Percentiles rank a stretch among this genome's conserved stretches.
Conservation (phyloP, 768 basidiomycete species). For the Rhodotorula babjevae region DNA sequence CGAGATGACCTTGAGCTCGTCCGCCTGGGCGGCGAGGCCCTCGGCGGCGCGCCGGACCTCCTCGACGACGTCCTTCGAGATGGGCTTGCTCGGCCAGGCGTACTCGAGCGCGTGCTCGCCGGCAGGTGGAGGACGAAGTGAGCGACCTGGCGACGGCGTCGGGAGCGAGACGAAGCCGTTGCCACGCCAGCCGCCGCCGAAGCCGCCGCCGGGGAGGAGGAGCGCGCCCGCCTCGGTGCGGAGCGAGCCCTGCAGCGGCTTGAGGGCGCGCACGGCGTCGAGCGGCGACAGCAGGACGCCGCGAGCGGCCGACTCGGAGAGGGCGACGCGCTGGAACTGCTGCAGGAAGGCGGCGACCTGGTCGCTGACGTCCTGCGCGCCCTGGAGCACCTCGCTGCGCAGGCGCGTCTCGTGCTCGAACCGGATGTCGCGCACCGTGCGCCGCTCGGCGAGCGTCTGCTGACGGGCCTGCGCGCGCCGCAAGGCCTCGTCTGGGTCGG, state of each 20-base stretch:
- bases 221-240: conserved; percentile 55
- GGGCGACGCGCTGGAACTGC: conserved; percentile 19
- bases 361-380: conserved; percentile 21
- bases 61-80: conserved; percentile 17
- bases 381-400: conserved; percentile 23
- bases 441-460: conserved; percentile 14
- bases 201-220: conserved; percentile 74
- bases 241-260: conserved; percentile 17
- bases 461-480: conserved; percentile 20
- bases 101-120: conserved; percentile 5
- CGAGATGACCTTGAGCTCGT: not conserved
- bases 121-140: not conserved
- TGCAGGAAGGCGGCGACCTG: conserved; percentile 19
- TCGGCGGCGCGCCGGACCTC: not conserved
- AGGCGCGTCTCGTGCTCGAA: conserved; percentile 30
- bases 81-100: conserved; percentile 20
- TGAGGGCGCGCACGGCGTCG: conserved; percentile 3
- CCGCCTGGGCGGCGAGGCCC: not conserved
- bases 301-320: not conserved
- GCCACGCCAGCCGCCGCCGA: conserved; percentile 72
- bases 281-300: conserved; percentile 5
- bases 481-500: conserved; percentile 28
- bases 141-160: conserved; percentile 9
- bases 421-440: conserved; percentile 3
- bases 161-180: conserved; percentile 65